Base-by-base conservation (phyloP, 352 stramenopile species). In the Globisporangium abappressorium region DNA sequence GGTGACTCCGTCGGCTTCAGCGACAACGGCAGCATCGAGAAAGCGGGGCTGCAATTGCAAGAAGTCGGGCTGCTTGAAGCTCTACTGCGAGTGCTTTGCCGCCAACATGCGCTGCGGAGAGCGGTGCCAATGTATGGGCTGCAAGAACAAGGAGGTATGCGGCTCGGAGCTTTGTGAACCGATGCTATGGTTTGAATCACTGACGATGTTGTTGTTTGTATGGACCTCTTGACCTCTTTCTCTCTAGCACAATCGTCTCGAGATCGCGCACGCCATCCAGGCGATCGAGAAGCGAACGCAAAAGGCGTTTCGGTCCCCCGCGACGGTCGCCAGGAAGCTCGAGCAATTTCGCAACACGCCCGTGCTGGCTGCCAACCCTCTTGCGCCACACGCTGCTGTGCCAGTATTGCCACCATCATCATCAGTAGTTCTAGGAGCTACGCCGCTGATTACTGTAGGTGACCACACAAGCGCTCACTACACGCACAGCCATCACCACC, bases 21-120 rank as follows among this genome's bases (percentile, higher is more conserved):
- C 47, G 7, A 28, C 36, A 20, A 8, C 56, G 14, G 51, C 64
- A 20, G 55, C 47, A 8, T 36, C 66, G 22, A 56, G 71, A 53
- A 81, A 76, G 14, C 80, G 80, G 26, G 82, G 84, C 54, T 99
- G 97, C 77, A 98, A 97, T 67, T 99, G 96, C 79, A 98, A 98
- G 78, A 98, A 98, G 65, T 98, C 94, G 0, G 87, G 90, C 64
- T 99, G 97, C 72, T 87, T 99, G 20, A 99, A 99, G 78, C 82
- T 99, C 47, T 95, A 95, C 63, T 95, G 87, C 70, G 82, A 93
- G 69, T 95, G 87, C 59, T 93, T 95, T 65, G 75, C 82, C 12
- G 73, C 73, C 14, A 78, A 78, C 49, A 66, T 61, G 41, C 76
- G 81, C 49, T 95, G 85, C 64, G 71, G 73, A 18, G 78, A 90